Conservation (phyloP, 2,329 filamentous ascomycete genomes). For the Ramularia collo-cygni region DNA sequence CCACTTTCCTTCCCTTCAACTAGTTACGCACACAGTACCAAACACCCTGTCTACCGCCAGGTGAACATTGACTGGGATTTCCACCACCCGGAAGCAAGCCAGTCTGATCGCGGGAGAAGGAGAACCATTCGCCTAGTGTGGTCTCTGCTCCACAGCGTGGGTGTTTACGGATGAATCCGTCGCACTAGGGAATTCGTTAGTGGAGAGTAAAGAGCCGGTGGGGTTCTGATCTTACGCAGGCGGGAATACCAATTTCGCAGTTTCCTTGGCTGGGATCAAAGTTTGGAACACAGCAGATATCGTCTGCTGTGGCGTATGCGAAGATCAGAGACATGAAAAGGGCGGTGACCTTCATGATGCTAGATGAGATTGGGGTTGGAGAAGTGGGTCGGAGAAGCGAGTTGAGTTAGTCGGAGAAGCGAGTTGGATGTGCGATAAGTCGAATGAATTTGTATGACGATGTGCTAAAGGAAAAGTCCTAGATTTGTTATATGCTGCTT, state of each 20-base stretch:
- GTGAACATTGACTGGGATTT: not conserved
- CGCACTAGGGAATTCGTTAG: not conserved
- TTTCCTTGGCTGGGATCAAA: not conserved
- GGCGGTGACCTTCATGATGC: slow-evolving; percentile 8
- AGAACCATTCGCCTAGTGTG: not conserved
- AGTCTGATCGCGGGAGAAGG: not conserved
- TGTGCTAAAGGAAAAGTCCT: too few species aligned
- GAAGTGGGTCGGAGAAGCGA: too few species aligned
- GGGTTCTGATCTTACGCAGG: not conserved
- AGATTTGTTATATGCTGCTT: too few species aligned
- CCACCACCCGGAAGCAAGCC: not conserved
- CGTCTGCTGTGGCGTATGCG: not conserved
- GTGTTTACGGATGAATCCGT: not conserved
- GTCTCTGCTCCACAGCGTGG: not conserved
- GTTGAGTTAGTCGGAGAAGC: too few species aligned
- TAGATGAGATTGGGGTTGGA: too few species aligned
- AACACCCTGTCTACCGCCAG: not conserved
- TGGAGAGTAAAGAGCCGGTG: not conserved
- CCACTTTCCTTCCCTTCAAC: too few species aligned
- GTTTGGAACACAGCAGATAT: not conserved
- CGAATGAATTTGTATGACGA: too few species aligned
- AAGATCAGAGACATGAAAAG: slow-evolving; percentile 2
- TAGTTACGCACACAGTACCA: slow-evolving; percentile 1
- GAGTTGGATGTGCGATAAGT: too few species aligned
- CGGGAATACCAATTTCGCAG: not conserved